These are phyloP conservation scores for Backusella australiensis DNA, from an alignment of 192 early-diverging fungal genomes.

Conservation along the genomic window DNA sequence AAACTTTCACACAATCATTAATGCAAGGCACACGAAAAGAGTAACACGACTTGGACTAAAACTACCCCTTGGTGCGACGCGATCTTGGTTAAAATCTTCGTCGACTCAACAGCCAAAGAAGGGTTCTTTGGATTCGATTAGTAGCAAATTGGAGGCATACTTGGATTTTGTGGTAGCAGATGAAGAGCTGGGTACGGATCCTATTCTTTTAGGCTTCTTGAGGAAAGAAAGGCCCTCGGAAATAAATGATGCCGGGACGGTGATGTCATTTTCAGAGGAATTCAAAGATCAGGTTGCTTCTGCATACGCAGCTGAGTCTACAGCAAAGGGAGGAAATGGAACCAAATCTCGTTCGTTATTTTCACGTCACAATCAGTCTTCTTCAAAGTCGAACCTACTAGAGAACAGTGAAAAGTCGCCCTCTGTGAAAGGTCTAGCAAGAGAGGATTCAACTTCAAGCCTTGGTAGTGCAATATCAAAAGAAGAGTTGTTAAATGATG, in stretches of 20 bases:
- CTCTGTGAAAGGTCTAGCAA: neutral
- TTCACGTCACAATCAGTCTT: neutral
- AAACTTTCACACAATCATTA: slow-evolving; percentile 24
- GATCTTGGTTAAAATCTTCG: slow-evolving; percentile 19
- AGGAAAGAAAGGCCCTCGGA: slow-evolving; percentile 24
- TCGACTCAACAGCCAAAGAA: neutral
- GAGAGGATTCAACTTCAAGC: neutral
- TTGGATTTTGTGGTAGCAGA: slow-evolving; percentile 22
- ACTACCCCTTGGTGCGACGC: slow-evolving; percentile 22
- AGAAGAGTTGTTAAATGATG: neutral
- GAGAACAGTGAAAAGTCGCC: neutral
- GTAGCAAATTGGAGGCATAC: slow-evolving; percentile 20
- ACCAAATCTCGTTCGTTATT: neutral
- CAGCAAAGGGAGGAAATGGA: neutral
- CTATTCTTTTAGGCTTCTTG: slow-evolving; percentile 21
- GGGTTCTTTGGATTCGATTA: neutral
- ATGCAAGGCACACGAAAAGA: slow-evolving; percentile 13
- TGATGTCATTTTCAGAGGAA: slow-evolving; percentile 2
- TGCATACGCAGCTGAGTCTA: neutral
- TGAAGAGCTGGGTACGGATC: slow-evolving; percentile 22
- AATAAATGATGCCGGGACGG: neutral
- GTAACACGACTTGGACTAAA: slow-evolving; percentile 17
- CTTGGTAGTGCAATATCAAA: neutral
- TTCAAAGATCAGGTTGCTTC: neutral
- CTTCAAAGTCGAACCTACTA: neutral